Base-by-base conservation (phyloP, 2,329 filamentous ascomycete species). In the Dactylellina sp. region DNA sequence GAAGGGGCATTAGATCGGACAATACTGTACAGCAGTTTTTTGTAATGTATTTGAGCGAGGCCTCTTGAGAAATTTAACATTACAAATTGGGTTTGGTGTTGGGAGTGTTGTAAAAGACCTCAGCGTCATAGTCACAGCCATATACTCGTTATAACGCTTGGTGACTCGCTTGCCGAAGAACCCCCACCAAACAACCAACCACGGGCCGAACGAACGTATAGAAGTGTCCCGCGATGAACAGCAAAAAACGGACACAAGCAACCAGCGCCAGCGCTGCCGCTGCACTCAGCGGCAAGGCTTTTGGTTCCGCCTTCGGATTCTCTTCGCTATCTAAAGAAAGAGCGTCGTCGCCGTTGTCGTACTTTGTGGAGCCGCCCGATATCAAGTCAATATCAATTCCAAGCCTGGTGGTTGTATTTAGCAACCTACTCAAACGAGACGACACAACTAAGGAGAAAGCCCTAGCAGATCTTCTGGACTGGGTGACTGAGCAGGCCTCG, bases 361-460 rank as follows among this genome's bases (percentile, higher is more conserved):
- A 97, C 82, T 87, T 98, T 59, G 85, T 91, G 60, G 93, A 96
- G 79, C 91, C 92, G 7, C 91, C 91, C 52, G 90, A 97, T 79
- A 87, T 97, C 77, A 88, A 89, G 35, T 83, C 83, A 46, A 88
- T 99, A 71, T 90, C 89, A 47, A 89, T 97, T 78, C 86, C 93
- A 6, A 91, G 95, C 79, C 85, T 94, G 39, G 88, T 94, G 39
- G 93, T 98, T 12, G 88, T 89, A n/a, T 92, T 97, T 83, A 96
- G 97, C 82, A 97, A 96, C 78, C 82, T 97, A 2, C 86, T 89
- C 56, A 99, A 98, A 83, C 96, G 95, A 82, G 94, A 97, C 82
- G 90, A 89, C 79, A 96, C 89, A 9, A 99, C 95, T 39, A 96
- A 97, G 80, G 86, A 90, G 6, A 97, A 94, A 81, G 94, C 92